phyloP scores from a whole-genome alignment of 208 protist species.

The Trypanosoma lewisi region DNA sequence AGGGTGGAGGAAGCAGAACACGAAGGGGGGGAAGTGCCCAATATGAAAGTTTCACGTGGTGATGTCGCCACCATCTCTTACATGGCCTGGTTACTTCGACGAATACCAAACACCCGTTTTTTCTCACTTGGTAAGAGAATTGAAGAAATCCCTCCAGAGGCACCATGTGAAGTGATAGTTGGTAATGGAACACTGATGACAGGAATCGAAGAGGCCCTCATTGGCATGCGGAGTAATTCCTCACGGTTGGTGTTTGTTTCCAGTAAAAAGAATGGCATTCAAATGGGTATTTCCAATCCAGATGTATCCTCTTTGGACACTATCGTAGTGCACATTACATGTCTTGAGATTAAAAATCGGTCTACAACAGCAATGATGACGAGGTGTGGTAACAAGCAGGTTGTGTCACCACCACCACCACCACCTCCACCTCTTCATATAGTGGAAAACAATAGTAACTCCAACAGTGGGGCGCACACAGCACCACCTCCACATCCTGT shows the following conservation, averaged over 20 bases:
- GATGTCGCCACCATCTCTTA: conserved; percentile 22
- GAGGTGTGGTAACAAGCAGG: neutral
- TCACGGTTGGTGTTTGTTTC: conserved; percentile 50
- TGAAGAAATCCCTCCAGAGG: conserved; percentile 35
- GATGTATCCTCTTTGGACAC: conserved; percentile 29
- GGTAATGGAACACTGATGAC: conserved; percentile 39
- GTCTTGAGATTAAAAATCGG: conserved; percentile 21
- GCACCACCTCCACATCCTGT: neutral
- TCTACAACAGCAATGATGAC: too few species aligned
- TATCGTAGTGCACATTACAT: conserved; percentile 27
- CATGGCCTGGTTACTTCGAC: conserved; percentile 39
- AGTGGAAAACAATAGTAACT: too few species aligned
- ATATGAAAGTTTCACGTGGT: conserved; percentile 18
- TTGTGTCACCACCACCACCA: too few species aligned
- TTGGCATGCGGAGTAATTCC: conserved; percentile 43
- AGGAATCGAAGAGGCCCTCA: conserved; percentile 40
- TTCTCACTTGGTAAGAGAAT: conserved; percentile 35
- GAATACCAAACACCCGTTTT: conserved; percentile 34
- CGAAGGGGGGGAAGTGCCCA: too few species aligned
- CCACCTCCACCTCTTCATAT: too few species aligned
- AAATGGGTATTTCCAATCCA: conserved; percentile 25
- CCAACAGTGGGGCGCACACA: neutral
- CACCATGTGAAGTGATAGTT: conserved; percentile 38
- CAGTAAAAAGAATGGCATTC: conserved; percentile 27
- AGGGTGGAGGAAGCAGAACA: neutral